Evolutionary conservation across 768 basidiomycete genomes (phyloP), one percentile per base, ranked within the genome.

Genomic region (Lactifluus echinatus): DNA sequence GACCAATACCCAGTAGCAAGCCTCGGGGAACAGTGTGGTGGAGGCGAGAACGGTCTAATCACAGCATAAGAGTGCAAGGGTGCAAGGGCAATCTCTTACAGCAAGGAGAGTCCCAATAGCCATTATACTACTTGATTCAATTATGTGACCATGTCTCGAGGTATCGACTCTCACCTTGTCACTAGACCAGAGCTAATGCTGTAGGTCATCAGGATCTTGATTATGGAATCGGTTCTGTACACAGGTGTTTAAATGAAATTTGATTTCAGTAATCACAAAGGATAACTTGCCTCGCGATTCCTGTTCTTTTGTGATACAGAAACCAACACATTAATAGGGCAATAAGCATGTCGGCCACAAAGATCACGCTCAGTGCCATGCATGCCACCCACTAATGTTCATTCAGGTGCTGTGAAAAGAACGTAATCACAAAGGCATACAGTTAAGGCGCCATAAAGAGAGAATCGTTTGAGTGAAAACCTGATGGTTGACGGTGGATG

Each of bases 1-100:
- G 26, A 76, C 76, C 45, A 76, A 66, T 23, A 76, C 59, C 77
- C 77, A 80, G 66, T 79, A 79, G 59, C 78, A 76, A 10, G 74
- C 75, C 47, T 77, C 62, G 74, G 75, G 79, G 4, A 77, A 63
- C 62, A 75, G 76, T 59, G 74, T 75, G 33, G 72, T 71, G 12
- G 77, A 78, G 73, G 76, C 75, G 2, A 59, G 53, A 8, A 54
- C 46, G 43, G 63, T 64, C 65, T 66, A 37, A 17, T 24, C 2
- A 24, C 31, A 14, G 17, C 4, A 28, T 23, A 23, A 52, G 23
- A 37, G 10, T n/a, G 21, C 26, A 42, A 34, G 23, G 49, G n/a
- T 11, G 10, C n/a, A 11, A 21, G 4, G 10, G 1, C 6, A n/a
- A 37, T 24, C 1, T 31, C 61, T 40, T 50, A 67, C 65, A 4